A percentile compares a stretch with the other conserved stretches of the same genome.
These are phyloP conservation scores for Paraphaeosphaeria minitans DNA, from an alignment of 2,329 filamentous ascomycete species.

Conservation along the genomic window DNA sequence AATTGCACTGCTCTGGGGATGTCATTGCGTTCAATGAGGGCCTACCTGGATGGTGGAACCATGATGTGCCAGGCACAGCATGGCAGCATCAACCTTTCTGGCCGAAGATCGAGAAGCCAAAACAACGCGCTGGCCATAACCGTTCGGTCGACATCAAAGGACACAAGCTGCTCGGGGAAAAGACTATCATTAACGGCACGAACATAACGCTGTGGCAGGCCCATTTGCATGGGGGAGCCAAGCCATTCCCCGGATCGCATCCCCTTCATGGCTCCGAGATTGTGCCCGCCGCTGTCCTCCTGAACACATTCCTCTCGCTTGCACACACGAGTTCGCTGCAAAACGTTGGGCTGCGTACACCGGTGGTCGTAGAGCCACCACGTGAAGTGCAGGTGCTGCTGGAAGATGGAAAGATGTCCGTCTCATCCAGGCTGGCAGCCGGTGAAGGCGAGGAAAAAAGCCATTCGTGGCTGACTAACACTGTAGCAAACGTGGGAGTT, in stretches of 20 bases:
- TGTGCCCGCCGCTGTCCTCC: conserved; percentile 48
- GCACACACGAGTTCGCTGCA: conserved; percentile 31
- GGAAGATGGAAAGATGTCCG: not conserved
- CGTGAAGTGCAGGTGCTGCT: conserved; percentile 44
- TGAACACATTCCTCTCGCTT: conserved; percentile 48
- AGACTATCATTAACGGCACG: conserved; percentile 33
- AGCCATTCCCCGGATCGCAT: conserved; percentile 49
- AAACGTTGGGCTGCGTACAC: conserved; percentile 43
- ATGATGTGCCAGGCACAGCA: conserved; percentile 24
- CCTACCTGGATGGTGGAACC: conserved; percentile 18
- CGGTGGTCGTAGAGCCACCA: conserved; percentile 39
- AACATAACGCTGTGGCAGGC: conserved; percentile 40
- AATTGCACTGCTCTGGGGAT: conserved; percentile 37
- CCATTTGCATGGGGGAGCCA: conserved; percentile 36
- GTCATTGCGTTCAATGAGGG: conserved; percentile 25
- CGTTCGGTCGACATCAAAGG: conserved; percentile 33
- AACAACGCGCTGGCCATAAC: not conserved
- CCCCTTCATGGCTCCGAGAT: conserved; percentile 50
- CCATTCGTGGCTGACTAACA: conserved; percentile 14
- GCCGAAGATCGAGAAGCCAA: conserved; percentile 15
- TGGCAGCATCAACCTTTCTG: conserved; percentile 31
- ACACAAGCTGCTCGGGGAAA: conserved; percentile 44
- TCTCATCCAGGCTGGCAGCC: conserved; percentile 13
- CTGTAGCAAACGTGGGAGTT: conserved; percentile 9
- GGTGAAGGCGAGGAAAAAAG: conserved; percentile 9